These are phyloP conservation scores for Fusarium compactum DNA, from an alignment of 2,329 filamentous ascomycete genomes.

Conservation along the genomic window DNA sequence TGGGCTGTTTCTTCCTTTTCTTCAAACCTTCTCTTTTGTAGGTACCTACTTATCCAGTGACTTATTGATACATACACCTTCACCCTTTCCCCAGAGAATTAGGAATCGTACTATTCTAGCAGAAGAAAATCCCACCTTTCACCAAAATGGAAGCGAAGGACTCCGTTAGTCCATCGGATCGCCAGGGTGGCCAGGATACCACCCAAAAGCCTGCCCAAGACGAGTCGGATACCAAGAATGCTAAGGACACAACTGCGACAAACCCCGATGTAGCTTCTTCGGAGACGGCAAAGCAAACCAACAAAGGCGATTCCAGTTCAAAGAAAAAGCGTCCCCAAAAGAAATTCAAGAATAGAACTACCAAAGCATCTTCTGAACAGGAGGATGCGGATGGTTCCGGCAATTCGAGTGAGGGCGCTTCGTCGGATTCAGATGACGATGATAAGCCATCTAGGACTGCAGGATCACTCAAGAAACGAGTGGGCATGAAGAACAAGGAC, in stretches of 20 bases:
- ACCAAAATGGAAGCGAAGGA: constrained; percentile 39
- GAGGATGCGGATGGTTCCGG: constrained; percentile 25
- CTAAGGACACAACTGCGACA: constrained; percentile 23
- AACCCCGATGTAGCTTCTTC: constrained; percentile 14
- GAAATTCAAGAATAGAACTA: constrained; percentile 23
- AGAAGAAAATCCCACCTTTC: neutral
- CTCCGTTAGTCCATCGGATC: constrained; percentile 34
- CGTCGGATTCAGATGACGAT: constrained; percentile 35
- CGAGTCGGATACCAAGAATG: constrained; percentile 24
- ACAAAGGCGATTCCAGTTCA: constrained; percentile 15
- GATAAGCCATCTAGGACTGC: constrained; percentile 18
- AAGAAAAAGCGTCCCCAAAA: constrained; percentile 35
- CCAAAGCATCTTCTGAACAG: constrained; percentile 6
- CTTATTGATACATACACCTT: neutral
- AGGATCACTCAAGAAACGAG: constrained; percentile 28
- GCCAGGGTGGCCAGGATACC: constrained; percentile 29
- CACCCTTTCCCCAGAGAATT: neutral
- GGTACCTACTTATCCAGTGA: neutral
- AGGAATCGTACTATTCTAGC: neutral
- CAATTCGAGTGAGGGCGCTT: constrained; percentile 22
- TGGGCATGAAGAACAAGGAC: constrained; percentile 15
- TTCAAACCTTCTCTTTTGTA: neutral
- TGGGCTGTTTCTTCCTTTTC: neutral
- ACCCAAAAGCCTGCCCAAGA: constrained; percentile 35
- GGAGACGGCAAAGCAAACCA: constrained; percentile 16